phyloP scores from a whole-genome alignment of 2,329 filamentous ascomycete species.

The Helicocarpus griseus region DNA sequence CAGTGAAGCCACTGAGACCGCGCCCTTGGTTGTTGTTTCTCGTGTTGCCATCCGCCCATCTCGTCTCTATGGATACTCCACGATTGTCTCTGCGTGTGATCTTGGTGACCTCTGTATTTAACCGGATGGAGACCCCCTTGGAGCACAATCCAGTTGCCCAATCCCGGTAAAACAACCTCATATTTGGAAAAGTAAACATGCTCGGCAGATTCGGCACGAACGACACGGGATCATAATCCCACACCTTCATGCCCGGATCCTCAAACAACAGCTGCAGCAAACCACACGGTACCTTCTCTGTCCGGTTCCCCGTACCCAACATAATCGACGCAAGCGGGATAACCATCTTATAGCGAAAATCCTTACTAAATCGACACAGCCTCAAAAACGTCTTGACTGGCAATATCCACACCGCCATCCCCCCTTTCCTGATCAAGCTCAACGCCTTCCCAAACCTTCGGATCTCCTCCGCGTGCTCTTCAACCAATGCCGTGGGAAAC shows the following conservation, averaged over 20 bases:
- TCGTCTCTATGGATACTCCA: constrained; percentile 39
- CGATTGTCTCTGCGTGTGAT: constrained; percentile 42
- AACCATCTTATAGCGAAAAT: constrained; percentile 62
- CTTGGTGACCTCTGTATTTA: constrained; percentile 44
- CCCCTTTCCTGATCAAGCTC: constrained; percentile 45
- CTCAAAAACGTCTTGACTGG: constrained; percentile 56
- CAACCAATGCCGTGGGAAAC: constrained; percentile 47
- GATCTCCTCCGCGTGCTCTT: constrained; percentile 47
- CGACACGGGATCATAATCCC: constrained; percentile 48
- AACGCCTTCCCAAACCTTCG: constrained; percentile 45
- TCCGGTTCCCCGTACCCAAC: constrained; percentile 65
- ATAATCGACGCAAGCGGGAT: constrained; percentile 65
- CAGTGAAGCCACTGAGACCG: constrained; percentile 34
- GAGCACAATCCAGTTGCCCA: constrained; percentile 45
- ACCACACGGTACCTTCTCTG: constrained; percentile 59
- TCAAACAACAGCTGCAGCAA: constrained; percentile 54
- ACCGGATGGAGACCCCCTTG: constrained; percentile 46
- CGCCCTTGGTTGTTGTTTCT: constrained; percentile 19
- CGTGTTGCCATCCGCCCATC: constrained; percentile 11
- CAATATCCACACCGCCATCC: constrained; percentile 47
- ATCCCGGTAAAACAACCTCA: constrained; percentile 47
- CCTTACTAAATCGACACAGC: constrained; percentile 58
- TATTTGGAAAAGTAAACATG: constrained; percentile 53
- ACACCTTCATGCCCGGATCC: constrained; percentile 50
- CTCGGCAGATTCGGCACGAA: constrained; percentile 46